phyloP scores from a whole-genome alignment of 2,329 filamentous ascomycete genomes.

The Phaeomoniella chlamydospora region DNA sequence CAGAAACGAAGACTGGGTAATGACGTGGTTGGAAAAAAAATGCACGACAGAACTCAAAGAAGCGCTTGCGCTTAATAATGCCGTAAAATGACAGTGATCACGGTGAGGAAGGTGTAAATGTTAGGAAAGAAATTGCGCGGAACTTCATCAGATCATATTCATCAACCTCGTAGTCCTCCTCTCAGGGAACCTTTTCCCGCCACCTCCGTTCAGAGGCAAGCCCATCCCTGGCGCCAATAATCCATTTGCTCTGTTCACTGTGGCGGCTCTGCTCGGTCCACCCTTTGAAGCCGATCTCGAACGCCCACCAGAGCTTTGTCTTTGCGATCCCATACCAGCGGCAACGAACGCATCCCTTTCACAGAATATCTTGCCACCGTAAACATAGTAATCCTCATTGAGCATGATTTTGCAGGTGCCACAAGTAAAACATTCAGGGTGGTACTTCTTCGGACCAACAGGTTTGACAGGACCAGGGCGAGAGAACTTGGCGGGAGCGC shows the following conservation, averaged over 20 bases:
- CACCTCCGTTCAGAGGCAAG: conserved; percentile 10
- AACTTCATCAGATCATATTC: conserved; percentile 24
- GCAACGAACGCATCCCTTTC: conserved; percentile 66
- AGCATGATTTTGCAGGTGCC: conserved; percentile 56
- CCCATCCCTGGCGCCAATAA: conserved; percentile 12
- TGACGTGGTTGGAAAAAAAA: too few relatives aligned
- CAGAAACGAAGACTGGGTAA: too few relatives aligned
- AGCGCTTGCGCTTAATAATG: too few relatives aligned
- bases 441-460: conserved; percentile 51
- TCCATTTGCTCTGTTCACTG: conserved; percentile 7
- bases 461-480: too few relatives aligned
- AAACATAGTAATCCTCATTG: conserved; percentile 80
- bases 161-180: conserved; percentile 32
- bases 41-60: too few relatives aligned
- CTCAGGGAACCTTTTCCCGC: conserved; percentile 29
- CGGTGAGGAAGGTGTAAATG: background rate
- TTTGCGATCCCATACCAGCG: conserved; percentile 19
- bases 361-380: conserved; percentile 66
- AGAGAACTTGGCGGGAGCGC: too few relatives aligned
- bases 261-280: conserved; percentile 11
- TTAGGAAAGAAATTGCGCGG: conserved; percentile 1
- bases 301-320: conserved; percentile 21
- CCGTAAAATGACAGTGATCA: too few relatives aligned
- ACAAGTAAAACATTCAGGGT: conserved; percentile 76
- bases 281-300: conserved; percentile 6